Evolutionary conservation across 768 basidiomycete species (phyloP), one percentile per base, ranked within the genome.

Genomic region (Trametopsis cervina): DNA sequence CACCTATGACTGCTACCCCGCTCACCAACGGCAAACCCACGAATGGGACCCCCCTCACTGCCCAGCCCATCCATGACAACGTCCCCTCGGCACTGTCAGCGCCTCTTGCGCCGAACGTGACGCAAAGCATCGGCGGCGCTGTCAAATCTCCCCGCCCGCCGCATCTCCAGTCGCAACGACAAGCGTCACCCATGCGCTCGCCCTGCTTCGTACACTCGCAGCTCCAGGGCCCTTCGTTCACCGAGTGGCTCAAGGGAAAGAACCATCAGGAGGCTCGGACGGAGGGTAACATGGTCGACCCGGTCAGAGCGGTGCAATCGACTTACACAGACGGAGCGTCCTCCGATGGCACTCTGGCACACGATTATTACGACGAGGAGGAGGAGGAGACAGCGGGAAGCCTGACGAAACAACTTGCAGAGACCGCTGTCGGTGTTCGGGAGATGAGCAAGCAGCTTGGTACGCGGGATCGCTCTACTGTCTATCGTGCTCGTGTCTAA

Each of bases 371-470:
- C 41, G 58, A 55, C 38, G 77, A 75, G 40, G 83, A 81, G 24
- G 82, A 85, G 23, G 83, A 88, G 20, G 83, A 82, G 39, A 81
- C 79, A 52, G 78, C 76, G 1, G 77, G 78, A 37, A 94, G 84
- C 62, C 66, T 98, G 58, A 98, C 96, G 4, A 85, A 79, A 61
- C 90, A 93, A 57, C 75, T 99, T 12, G 96, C 95, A 6, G 95
- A 95, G 69, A 99, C 96, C 17, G 96, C 96, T 15, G 89, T 92
- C 11, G 88, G 92, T 33, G 96, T 99, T 10, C 78, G 96, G 41
- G 96, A 99, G 68, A 94, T 97, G 92, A 95, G 92, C 79, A 95
- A 95, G 66, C 90, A 95, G 65, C 83, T 99, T 15, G 96, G 95
- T 91, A 57, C 60, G 76, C 69, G 23, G 53, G 42, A 27, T 44